These are phyloP conservation scores for Taiwanofungus camphoratus DNA, from an alignment of 1,284 basidiomycete species.

Conservation along the genomic window DNA sequence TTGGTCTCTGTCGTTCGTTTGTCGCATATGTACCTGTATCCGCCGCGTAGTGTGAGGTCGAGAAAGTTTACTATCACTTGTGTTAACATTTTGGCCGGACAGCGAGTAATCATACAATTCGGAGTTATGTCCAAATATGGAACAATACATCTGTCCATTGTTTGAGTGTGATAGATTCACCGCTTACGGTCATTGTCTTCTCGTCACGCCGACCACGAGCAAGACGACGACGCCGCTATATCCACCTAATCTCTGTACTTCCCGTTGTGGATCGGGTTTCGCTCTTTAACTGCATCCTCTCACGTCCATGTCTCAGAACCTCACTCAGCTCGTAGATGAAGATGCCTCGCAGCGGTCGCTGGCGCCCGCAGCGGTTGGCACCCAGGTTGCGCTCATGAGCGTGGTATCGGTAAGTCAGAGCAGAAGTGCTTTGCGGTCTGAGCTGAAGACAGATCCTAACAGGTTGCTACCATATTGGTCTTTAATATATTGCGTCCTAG, in stretches of 20 bases:
- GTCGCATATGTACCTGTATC: too few relatives aligned
- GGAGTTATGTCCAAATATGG: too few relatives aligned
- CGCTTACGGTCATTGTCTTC: conserved; percentile 8
- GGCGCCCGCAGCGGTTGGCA: conserved; percentile 78
- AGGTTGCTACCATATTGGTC: conserved; percentile 46
- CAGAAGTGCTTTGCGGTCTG: not conserved
- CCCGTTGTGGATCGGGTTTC: conserved; percentile 15
- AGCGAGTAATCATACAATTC: too few relatives aligned
- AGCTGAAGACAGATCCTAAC: conserved; percentile 1
- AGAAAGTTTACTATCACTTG: too few relatives aligned
- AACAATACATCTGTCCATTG: too few relatives aligned
- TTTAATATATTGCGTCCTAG: conserved; percentile 65
- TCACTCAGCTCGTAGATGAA: conserved; percentile 26
- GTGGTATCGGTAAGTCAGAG: conserved; percentile 30
- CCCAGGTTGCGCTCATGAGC: conserved; percentile 59
- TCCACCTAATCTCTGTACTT: not conserved
- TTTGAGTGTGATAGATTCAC: too few relatives aligned
- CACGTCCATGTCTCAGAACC: conserved; percentile 14
- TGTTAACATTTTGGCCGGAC: too few relatives aligned
- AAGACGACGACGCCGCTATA: conserved; percentile 3
- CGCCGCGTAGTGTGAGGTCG: too few relatives aligned
- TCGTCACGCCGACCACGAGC: conserved; percentile 5
- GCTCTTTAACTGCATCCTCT: conserved; percentile 7
- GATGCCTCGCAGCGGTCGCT: conserved; percentile 36
- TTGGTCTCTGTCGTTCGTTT: too few relatives aligned